These are phyloP conservation scores for Vicia sativa DNA, from an alignment of 306 rosid genomes.

Conservation along the genomic window DNA sequence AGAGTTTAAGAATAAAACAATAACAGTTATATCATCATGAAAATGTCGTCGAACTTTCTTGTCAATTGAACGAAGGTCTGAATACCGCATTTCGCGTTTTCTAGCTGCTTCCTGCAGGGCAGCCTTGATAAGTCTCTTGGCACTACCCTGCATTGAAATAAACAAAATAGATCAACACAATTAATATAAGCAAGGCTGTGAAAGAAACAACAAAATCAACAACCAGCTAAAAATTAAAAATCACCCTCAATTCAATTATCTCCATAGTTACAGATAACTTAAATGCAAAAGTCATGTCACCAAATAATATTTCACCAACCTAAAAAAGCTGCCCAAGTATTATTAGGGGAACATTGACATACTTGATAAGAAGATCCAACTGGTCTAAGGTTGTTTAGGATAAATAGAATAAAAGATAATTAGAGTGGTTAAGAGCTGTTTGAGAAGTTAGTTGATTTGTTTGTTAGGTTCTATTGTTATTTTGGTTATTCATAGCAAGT, in stretches of 20 bases:
- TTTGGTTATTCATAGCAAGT: neutral
- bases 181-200: constrained; percentile 8
- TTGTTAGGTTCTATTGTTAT: neutral
- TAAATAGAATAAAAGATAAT: neutral
- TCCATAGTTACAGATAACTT: constrained; percentile 1
- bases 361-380: neutral
- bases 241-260: constrained; percentile 10
- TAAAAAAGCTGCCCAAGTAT: neutral
- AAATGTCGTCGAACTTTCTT: constrained; percentile 89
- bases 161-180: constrained; percentile 10
- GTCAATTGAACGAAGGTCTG: constrained; percentile 77
- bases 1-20: constrained; percentile 87
- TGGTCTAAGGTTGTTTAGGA: neutral
- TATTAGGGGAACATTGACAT: neutral
- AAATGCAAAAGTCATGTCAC: neutral
- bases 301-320: neutral
- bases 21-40: constrained; percentile 81
- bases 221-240: constrained; percentile 22
- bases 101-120: constrained; percentile 92
- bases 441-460: neutral
- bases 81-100: constrained; percentile 83
- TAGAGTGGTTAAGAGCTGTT: neutral
- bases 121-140: constrained; percentile 82
- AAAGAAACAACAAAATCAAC: constrained; percentile 14
- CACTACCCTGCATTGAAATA: constrained; percentile 72